Base-by-base conservation (phyloP, 164 flowering plant genomes). In the Chimonanthus salicifolius region DNA sequence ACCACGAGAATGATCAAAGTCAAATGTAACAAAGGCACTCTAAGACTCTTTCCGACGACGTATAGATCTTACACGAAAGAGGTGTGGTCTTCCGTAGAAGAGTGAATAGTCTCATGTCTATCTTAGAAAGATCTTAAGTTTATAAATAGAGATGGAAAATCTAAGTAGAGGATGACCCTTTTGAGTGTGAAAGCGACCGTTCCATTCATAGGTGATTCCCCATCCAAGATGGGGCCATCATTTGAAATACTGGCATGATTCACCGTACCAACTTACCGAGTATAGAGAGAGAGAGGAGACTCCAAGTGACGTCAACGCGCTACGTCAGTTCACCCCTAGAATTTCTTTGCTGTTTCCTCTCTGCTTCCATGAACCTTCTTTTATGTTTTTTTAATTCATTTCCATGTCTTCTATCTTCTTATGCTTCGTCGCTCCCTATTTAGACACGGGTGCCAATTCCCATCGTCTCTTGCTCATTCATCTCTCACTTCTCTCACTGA, bases 311-410 rank as follows among this genome's bases (percentile, higher is more conserved):
- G 78, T 71, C 49, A 65, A 45, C 62, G 74, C 48, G 48, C 48
- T 21, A 49, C 73, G 64, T 64, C 64, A 63, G 20, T 18, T 58
- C 58, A 47, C 67, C 43, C 49, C 68, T 49, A 8, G 13, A 47
- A 18, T 48, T 72, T 6, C 78, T 64, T 44, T 9, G 75, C 9
- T 43, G 4, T 62, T 85, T 85, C 88, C 77, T 69, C 6, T 10
- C 4, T 33, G 33, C 80, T 85, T 85, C 88, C 80, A 18, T 15
- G 88, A 78, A 85, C 45, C 58, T 83, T 82, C 85, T 73, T 68
- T 33, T 47, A n/a, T 33, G 54, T 63, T 44, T 74, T 69, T 47
- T 33, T 54, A 43, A 4, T 49, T 7, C 66, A 16, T 58, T n/a
- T n/a, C 60, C 60, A 13, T 13, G 60, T 13, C 60, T 54, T 50